Conservation (phyloP, 1,284 basidiomycete genomes). For the Boletellus sp. region DNA sequence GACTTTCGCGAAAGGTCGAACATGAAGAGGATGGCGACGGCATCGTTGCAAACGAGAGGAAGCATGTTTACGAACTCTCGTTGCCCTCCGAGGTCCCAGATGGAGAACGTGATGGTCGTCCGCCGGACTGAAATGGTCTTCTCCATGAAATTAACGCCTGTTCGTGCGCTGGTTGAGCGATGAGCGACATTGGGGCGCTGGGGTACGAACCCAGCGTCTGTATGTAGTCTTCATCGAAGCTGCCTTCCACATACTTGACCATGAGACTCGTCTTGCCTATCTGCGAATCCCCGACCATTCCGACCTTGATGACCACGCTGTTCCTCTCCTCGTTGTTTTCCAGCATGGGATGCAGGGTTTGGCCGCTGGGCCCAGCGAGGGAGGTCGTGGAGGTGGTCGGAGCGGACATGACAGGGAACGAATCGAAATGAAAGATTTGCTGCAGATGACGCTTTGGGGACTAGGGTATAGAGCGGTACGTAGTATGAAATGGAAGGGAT, state of each 20-base stretch:
- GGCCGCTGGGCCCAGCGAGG: slow-evolving; percentile 50
- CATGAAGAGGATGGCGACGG: slow-evolving; percentile 98
- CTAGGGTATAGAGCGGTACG: slow-evolving; percentile 31
- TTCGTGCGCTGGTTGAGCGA: slow-evolving; percentile 11
- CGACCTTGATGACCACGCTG: slow-evolving; percentile 95
- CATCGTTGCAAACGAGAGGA: slow-evolving; percentile 96
- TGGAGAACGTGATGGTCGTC: slow-evolving; percentile 98
- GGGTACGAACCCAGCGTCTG: slow-evolving; percentile 85
- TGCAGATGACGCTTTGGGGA: slow-evolving; percentile 15
- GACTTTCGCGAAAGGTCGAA: slow-evolving; percentile 97
- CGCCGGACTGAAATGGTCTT: slow-evolving; percentile 96
- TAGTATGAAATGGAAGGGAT: slow-evolving; percentile 25
- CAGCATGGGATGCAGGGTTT: slow-evolving; percentile 44
- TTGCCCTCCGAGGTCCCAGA: slow-evolving; percentile 98
- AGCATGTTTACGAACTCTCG: slow-evolving; percentile 99
- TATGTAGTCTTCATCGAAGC: slow-evolving; percentile 98
- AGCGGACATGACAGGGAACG: slow-evolving; percentile 39
- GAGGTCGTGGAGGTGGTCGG: slow-evolving; percentile 43
- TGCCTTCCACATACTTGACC: slow-evolving; percentile 98
- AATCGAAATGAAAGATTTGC: slow-evolving; percentile 16
- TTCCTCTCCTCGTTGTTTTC: slow-evolving; percentile 77
- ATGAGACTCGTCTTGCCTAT: slow-evolving; percentile 98
- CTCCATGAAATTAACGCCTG: slow-evolving; percentile 99
- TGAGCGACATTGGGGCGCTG: background rate
- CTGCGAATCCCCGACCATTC: slow-evolving; percentile 98